Evolutionary conservation across 345 rosid species (phyloP).

Genomic region (Eucalyptus paniculata): DNA sequence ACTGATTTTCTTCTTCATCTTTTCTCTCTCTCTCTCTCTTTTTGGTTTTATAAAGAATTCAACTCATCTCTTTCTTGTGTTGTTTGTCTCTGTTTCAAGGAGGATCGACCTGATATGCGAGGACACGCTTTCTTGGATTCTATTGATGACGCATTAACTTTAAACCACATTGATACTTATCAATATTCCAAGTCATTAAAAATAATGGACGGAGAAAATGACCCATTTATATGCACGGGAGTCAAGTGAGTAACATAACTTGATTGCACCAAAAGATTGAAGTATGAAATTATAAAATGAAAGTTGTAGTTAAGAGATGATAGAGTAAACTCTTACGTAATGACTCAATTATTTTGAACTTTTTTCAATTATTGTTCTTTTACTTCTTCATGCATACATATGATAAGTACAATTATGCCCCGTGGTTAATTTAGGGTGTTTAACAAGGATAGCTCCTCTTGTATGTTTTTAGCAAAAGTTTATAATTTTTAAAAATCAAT

Average conservation of each 20-base stretch:
- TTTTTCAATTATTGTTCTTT: background rate
- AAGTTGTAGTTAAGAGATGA: background rate
- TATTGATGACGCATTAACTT: background rate
- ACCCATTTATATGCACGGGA: background rate
- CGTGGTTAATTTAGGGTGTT: background rate
- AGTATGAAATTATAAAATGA: background rate
- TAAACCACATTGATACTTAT: fast-evolving
- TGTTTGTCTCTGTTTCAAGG: background rate
- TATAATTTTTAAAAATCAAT: background rate
- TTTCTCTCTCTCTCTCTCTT: fast-evolving
- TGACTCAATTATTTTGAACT: background rate
- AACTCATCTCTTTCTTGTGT: background rate
- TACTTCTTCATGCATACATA: background rate
- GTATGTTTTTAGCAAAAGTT: background rate
- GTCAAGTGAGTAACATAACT: background rate
- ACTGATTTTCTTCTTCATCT: background rate
- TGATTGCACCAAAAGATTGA: background rate
- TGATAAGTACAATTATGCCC: background rate
- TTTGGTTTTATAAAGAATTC: background rate
- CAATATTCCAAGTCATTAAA: fast-evolving
- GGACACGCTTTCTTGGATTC: background rate
- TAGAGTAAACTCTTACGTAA: background rate
- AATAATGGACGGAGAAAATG: background rate
- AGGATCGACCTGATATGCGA: fast-evolving
- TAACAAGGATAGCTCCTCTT: background rate